Evolutionary conservation across 345 rosid genomes (phyloP).

Genomic region (Lepidium didymum): DNA sequence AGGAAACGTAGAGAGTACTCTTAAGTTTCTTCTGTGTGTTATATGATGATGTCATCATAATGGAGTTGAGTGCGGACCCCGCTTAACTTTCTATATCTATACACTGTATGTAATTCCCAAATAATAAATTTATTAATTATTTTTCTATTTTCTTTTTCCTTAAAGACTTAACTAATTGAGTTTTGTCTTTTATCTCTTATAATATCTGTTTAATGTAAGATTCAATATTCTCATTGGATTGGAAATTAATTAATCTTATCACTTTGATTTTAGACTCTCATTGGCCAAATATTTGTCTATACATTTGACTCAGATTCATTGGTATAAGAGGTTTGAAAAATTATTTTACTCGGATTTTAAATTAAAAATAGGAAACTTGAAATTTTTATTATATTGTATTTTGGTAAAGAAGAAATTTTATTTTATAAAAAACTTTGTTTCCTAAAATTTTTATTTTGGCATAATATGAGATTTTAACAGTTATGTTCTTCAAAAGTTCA

Average conservation of each 20-base stretch:
- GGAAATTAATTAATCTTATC: slow-evolving; percentile 2
- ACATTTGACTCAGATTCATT: not conserved
- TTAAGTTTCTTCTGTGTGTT: slow-evolving; percentile 8
- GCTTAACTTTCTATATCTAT: slow-evolving; percentile 9
- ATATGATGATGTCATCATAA: slow-evolving; percentile 34
- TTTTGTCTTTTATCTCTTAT: not conserved
- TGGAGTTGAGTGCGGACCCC: slow-evolving; percentile 26
- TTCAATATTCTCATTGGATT: not conserved
- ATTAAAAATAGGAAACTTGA: not conserved
- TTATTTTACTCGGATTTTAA: not conserved
- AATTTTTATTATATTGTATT: not conserved
- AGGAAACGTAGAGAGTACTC: slow-evolving; percentile 33
- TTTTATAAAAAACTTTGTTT: not conserved
- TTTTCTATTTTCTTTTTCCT: not conserved
- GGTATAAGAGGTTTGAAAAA: not conserved
- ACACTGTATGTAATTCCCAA: not conserved
- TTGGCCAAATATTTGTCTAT: not conserved
- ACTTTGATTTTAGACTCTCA: not conserved
- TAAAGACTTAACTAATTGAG: not conserved
- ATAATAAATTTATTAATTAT: not conserved
- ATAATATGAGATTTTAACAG: not conserved
- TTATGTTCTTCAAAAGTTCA: not conserved
- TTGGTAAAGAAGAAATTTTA: not conserved
- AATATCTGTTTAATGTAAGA: not conserved
- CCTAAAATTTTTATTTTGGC: too few relatives aligned